Base-by-base conservation (phyloP, 257 asterid genomes). In the Echites panduratus region DNA sequence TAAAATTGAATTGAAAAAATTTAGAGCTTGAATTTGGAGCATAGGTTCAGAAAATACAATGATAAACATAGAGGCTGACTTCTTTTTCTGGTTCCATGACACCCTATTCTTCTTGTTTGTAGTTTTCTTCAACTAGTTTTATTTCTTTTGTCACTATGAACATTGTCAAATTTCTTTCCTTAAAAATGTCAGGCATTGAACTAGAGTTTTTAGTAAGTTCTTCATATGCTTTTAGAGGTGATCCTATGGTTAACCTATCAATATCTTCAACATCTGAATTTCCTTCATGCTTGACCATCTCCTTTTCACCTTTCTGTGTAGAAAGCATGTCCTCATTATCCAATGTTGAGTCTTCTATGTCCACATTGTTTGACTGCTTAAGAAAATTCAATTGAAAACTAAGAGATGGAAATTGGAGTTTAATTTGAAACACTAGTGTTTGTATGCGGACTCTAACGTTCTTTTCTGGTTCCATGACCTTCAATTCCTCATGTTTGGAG, bases 401-500 rank as follows among this genome's bases (percentile, higher is more conserved):
- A n/a, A 54, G 61, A 54, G 10, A 54, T 54, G 61, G 61, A 54
- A 54, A 20, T n/a, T 22, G 61, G 3, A 32, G 38, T 32, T 32
- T 32, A 32, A 32, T n/a, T 54, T n/a, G 2, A 27, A 54, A n/a
- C 0, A 54, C 13, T 32, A 32, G 8, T 54, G 3, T 20, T 53
- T 53, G 27, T 53, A n/a, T 54, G 11, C 57, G 9, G 57, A 59
- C 8, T 20, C 65, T 70, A 13, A 72, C 67, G 57, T 56, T 43
- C 58, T 58, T 63, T 57, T 24, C 43, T 57, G 44, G 59, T 72
- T 58, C 63, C 58, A 20, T 27, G 27, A 63, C 68, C 4, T 56
- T 57, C 57, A n/a, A 20, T 61, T 14, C 45, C 58, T 16, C 16
- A 27, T 54, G 29, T 17, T 61, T 35, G 20, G n/a, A 26, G 7